phyloP scores from a whole-genome alignment of 2,329 filamentous ascomycete genomes.

The Boeremia lycopersici region DNA sequence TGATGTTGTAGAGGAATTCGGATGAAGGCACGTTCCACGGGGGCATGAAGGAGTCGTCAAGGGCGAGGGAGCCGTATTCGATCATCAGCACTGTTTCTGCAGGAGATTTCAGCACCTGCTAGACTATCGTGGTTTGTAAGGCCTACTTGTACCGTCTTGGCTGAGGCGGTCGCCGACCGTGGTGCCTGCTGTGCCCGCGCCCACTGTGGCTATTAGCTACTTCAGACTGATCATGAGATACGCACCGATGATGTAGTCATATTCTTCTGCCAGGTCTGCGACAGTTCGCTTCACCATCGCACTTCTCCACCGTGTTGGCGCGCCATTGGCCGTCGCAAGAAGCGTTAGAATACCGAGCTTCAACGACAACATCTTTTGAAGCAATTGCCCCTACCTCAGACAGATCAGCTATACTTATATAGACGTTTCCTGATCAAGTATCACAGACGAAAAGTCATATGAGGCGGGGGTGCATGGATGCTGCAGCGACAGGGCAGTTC shows the following conservation, averaged over 20 bases:
- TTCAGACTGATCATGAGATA: too few relatives aligned
- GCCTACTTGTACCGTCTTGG: slow-evolving; percentile 22
- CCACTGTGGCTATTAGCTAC: slow-evolving; percentile 9
- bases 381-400: too few relatives aligned
- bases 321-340: background rate
- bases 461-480: too few relatives aligned
- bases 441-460: too few relatives aligned
- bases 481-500: too few relatives aligned
- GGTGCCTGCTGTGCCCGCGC: slow-evolving; percentile 34
- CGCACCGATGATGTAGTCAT: slow-evolving; percentile 4
- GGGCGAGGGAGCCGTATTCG: slow-evolving; percentile 33
- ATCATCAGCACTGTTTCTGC: slow-evolving; percentile 35
- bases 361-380: too few relatives aligned
- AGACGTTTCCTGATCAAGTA: too few relatives aligned
- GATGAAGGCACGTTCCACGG: slow-evolving; percentile 27
- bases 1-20: slow-evolving; percentile 31
- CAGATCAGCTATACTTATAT: too few relatives aligned
- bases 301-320: background rate
- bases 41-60: slow-evolving; percentile 31
- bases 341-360: too few relatives aligned
- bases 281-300: background rate
- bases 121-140: background rate
- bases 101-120: background rate
- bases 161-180: slow-evolving; percentile 36
- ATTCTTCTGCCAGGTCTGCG: background rate